Evolutionary conservation across 106 monocot species (phyloP), one percentile per base, ranked within the genome.

Genomic region (Dendrobium officinale): DNA sequence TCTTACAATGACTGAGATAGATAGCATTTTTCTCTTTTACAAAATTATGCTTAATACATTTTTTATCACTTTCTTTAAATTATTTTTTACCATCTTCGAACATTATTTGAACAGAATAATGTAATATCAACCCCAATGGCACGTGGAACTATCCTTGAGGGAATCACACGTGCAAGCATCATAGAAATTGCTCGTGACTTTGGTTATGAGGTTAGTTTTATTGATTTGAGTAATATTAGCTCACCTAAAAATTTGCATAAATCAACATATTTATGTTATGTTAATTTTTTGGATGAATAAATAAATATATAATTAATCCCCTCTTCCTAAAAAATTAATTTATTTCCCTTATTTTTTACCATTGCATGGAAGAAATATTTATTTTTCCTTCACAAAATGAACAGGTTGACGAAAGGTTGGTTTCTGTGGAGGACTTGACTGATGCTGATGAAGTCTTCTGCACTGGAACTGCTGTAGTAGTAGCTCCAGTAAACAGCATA

Each of bases 401-500:
- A 2, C 80, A 92, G 91, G 87, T 92, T 42, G 91, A 85, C 41
- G 91, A 89, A 75, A 74, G 89, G n/a, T 80, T 83, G 11, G 89
- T 92, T 40, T 79, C 89, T 48, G 78, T 92, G 0, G 91, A 92
- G 22, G 89, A 89, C 42, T 26, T 92, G 22, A 55, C 55, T 10
- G 87, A 80, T 45, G 91, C 91, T 29, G 91, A 92, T 31, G 85
- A 89, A 83, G 85, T 87, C 26, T 92, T 92, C 77, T 89, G 89
- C 72, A 92, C 91, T 17, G 91, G 91, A 40, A 92, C 91, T 70
- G 91, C 91, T 26, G 89, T 92, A 24, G 89, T 85, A 18, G 85
- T 92, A 42, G 81, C 91, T 47, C 87, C 85, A 49, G 91, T 92
- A 3, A 84, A 85, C 47, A 85, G 85, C 56, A 81, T 89, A 15